Conservation (phyloP, 805 yeast species). For the Kazachstania martiniae region DNA sequence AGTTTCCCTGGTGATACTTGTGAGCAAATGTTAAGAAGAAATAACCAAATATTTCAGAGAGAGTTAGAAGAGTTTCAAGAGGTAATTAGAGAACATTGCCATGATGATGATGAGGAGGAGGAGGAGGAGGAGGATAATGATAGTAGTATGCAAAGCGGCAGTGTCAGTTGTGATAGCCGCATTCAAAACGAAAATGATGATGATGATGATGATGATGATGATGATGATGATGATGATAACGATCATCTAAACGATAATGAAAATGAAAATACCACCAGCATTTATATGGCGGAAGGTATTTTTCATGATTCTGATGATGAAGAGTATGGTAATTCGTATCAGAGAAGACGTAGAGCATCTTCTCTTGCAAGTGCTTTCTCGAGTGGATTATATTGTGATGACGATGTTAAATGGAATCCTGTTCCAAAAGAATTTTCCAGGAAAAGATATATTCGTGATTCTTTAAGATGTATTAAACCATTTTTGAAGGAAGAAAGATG, state of each 20-base stretch:
- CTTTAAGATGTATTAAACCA: constrained; percentile 47
- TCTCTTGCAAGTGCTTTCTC: constrained; percentile 18
- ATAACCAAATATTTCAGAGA: constrained; percentile 38
- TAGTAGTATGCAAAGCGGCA: not conserved
- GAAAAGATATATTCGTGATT: constrained; percentile 38
- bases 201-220: constrained; percentile 9
- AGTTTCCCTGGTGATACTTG: not conserved
- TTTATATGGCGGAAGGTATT: constrained; percentile 21
- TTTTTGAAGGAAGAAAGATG: constrained; percentile 41
- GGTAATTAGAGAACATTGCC: constrained; percentile 16
- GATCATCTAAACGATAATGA: constrained; percentile 4
- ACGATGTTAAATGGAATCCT: constrained; percentile 40
- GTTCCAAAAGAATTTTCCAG: constrained; percentile 28
- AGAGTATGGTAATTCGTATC: constrained; percentile 14
- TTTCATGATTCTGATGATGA: constrained; percentile 19
- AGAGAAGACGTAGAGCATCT: constrained; percentile 10
- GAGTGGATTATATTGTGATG: constrained; percentile 14
- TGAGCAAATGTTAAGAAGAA: constrained; percentile 1
- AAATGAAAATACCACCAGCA: constrained; percentile 1
- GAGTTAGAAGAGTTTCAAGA: constrained; percentile 49
- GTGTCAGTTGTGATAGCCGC: not conserved
- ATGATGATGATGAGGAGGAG: constrained; percentile 13
- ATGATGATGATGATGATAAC: constrained; percentile 8
- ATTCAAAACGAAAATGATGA: constrained; percentile 9
- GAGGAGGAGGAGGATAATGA: constrained; percentile 1